Base-by-base conservation (phyloP, 495 filamentous ascomycete species). In the Hypoxylon intermedium region DNA sequence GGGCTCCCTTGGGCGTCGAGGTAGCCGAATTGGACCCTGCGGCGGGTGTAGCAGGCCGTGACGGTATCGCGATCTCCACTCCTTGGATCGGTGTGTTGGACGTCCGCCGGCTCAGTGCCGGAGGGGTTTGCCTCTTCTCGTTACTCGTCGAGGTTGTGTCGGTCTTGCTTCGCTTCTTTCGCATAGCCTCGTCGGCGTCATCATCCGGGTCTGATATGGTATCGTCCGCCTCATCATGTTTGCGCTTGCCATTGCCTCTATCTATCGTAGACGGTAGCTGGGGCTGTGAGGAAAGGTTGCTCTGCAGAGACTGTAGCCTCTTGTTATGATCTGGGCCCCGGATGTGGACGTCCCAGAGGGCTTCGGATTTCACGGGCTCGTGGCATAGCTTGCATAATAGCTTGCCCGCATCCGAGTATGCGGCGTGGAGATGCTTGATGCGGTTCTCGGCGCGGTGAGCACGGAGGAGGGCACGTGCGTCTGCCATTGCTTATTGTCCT, bases 381-480 rank as follows among this genome's bases (percentile, higher is more conserved):
- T 77, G 81, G 67, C 87, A 89, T 9, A 85, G 67, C 43, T 75
- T 72, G 72, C 87, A 88, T 48, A 82, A 67, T 5, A 90, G 75
- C 53, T 80, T 84, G 33, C 86, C 84, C 23, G 80, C 75, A 57
- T 82, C 75, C 0, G 86, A 82, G 65, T 88, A 88, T 49, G 75
- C 74, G 28, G 86, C 82, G 66, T 87, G 73, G 0, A 84, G 85
- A 53, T 89, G 87, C 6, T 84, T 80, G 58, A 91, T 87, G 65
- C 88, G 85, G 59, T 91, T 87, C 42, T 86, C 83, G 45, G 85
- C 86, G 67, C 92, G 88, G 74, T 96, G 90, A 70, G 85, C 89
- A 63, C 91, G 87, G 40, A 96, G 84, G 13, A 96, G 80, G 15
- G 90, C 84, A 38, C 92, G 88, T 12, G 92, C 88, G 69, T 96